Evolutionary conservation across 2,329 filamentous ascomycete species (phyloP).

Genomic region (Hymenoscyphus occultus): DNA sequence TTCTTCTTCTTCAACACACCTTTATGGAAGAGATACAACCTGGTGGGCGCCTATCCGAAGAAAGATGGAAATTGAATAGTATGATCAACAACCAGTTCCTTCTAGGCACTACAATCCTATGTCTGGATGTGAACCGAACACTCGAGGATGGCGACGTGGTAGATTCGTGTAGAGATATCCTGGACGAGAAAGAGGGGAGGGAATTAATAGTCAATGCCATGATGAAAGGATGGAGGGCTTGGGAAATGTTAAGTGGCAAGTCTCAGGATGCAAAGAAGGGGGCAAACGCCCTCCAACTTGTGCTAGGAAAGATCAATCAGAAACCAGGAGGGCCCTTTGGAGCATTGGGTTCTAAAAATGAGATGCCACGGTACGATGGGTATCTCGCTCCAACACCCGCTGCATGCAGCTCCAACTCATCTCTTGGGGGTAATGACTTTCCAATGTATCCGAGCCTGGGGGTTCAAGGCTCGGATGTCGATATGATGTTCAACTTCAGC

Average conservation of each 20-base stretch:
- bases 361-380: background rate
- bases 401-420: background rate
- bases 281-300: slow-evolving; percentile 11
- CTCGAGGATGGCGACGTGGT: background rate
- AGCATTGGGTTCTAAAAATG: background rate
- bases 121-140: slow-evolving; percentile 27
- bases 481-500: background rate
- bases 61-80: slow-evolving; percentile 55
- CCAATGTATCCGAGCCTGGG: background rate
- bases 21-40: slow-evolving; percentile 50
- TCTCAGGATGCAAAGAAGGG: slow-evolving; percentile 18
- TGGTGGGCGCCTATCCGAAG: slow-evolving; percentile 46
- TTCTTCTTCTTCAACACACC: slow-evolving; percentile 46
- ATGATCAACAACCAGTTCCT: slow-evolving; percentile 59
- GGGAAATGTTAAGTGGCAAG: slow-evolving; percentile 10
- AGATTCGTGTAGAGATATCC: background rate
- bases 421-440: background rate
- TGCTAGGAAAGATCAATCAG: slow-evolving; percentile 13
- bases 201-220: slow-evolving; percentile 9
- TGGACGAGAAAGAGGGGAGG: slow-evolving; percentile 1
- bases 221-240: slow-evolving; percentile 10
- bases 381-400: background rate
- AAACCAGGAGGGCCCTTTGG: background rate
- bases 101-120: slow-evolving; percentile 57
- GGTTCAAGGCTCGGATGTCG: background rate